Evolutionary conservation across 306 rosid genomes (phyloP).

Genomic region (Quercus ilex): DNA sequence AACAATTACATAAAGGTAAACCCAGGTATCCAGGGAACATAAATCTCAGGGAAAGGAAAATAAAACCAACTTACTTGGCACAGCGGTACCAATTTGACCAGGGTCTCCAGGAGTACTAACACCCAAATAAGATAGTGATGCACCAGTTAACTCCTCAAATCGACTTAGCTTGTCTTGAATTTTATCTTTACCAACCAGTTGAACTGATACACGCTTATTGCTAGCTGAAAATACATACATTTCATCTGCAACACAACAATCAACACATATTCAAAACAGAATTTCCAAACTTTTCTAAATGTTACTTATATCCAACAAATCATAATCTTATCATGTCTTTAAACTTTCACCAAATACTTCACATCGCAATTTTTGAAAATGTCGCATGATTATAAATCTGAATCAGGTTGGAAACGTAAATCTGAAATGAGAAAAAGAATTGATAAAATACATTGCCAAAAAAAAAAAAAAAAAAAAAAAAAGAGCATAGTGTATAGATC

Average conservation of each 20-base stretch:
- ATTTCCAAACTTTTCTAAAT: constrained; percentile 2
- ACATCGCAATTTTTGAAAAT: background rate
- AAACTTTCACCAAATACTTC: background rate
- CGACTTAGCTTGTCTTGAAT: constrained; percentile 77
- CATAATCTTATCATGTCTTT: background rate
- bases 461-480: background rate
- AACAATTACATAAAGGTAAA: background rate
- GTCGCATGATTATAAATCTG: background rate
- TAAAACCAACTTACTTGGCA: constrained; percentile 66
- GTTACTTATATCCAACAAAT: constrained; percentile 3
- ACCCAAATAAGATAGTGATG: constrained; percentile 69
- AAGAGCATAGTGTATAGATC: too few relatives aligned
- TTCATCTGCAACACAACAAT: constrained; percentile 62
- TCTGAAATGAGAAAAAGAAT: background rate
- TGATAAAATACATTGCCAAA: background rate
- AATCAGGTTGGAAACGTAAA: background rate
- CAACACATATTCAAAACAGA: constrained; percentile 16
- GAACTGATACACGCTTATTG: constrained; percentile 69
- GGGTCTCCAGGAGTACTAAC: constrained; percentile 68
- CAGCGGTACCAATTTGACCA: constrained; percentile 33
- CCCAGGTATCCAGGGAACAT: background rate
- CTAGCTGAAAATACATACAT: constrained; percentile 92
- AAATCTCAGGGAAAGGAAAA: background rate
- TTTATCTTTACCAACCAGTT: constrained; percentile 81
- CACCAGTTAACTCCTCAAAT: constrained; percentile 75